phyloP scores from a whole-genome alignment of 2,329 filamentous ascomycete species.

The Diaporthe sp. region DNA sequence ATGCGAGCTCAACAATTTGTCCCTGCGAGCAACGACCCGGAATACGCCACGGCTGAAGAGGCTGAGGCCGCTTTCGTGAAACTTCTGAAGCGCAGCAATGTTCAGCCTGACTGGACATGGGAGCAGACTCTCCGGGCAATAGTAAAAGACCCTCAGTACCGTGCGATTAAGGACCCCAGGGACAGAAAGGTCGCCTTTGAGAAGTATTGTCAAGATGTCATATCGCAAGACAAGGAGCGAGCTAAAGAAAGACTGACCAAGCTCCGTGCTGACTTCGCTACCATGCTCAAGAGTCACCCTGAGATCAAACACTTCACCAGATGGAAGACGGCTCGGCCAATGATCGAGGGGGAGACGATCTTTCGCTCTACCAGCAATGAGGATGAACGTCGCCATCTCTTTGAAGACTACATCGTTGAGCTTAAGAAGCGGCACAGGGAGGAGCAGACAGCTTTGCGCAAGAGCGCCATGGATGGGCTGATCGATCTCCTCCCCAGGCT shows the following conservation, averaged over 20 bases:
- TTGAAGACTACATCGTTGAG: constrained; percentile 90
- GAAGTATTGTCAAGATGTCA: constrained; percentile 91
- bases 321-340: constrained; percentile 95
- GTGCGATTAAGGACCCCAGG: constrained; percentile 90
- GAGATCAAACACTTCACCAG: constrained; percentile 97
- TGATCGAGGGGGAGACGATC: constrained; percentile 94
- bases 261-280: constrained; percentile 91
- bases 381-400: constrained; percentile 86
- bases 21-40: constrained; percentile 76
- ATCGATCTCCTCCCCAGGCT: constrained; percentile 81
- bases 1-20: constrained; percentile 68
- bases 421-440: constrained; percentile 85
- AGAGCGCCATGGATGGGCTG: constrained; percentile 86
- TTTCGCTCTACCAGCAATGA: constrained; percentile 93
- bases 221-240: constrained; percentile 91
- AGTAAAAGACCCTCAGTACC: constrained; percentile 91
- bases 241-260: constrained; percentile 94
- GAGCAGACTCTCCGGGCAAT: constrained; percentile 86
- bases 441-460: constrained; percentile 76
- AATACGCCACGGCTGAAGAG: constrained; percentile 84
- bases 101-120: constrained; percentile 94
- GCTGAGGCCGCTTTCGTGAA: constrained; percentile 95
- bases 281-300: constrained; percentile 94
- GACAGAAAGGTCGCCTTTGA: constrained; percentile 92
- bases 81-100: constrained; percentile 83